These are phyloP conservation scores for Lenzites betulinus DNA, from an alignment of 768 basidiomycete genomes.

Conservation along the genomic window DNA sequence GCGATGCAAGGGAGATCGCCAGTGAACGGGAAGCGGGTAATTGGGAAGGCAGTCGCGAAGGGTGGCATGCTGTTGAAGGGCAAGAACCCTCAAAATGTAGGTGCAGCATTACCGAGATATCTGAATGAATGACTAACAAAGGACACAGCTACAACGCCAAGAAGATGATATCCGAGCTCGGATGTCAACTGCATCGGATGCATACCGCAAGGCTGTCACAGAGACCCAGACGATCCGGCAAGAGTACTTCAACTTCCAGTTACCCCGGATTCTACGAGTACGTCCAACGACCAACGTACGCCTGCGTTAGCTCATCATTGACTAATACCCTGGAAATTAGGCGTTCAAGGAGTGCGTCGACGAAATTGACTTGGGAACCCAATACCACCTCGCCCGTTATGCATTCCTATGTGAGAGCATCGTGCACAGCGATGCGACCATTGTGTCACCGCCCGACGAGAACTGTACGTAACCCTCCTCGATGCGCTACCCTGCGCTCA, in stretches of 20 bases:
- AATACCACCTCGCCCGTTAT: conserved; percentile 95
- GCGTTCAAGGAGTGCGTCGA: conserved; percentile 93
- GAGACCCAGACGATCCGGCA: conserved; percentile 91
- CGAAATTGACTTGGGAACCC: conserved; percentile 96
- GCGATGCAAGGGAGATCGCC: conserved; percentile 64
- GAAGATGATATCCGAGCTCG: conserved; percentile 91
- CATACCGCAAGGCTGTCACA: conserved; percentile 85
- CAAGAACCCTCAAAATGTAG: conserved; percentile 86
- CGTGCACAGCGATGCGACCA: conserved; percentile 84
- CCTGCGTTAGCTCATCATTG: no score
- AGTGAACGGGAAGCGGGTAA: conserved; percentile 72
- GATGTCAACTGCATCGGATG: conserved; percentile 84
- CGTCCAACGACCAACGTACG: conserved; percentile 34
- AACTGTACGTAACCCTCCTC: conserved; percentile 50
- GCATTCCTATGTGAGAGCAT: conserved; percentile 93
- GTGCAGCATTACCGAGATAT: conserved; percentile 10
- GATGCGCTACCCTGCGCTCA: not conserved
- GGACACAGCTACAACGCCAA: conserved; percentile 75
- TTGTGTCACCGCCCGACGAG: conserved; percentile 69
- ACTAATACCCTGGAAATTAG: not conserved
- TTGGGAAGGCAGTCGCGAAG: conserved; percentile 91
- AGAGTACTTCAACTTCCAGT: conserved; percentile 97
- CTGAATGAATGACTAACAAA: not conserved
- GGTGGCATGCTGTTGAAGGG: conserved; percentile 89
- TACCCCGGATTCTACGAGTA: conserved; percentile 91